A percentile compares a stretch with the other conserved stretches of the same genome.
These are phyloP conservation scores for Ogataea kodamae DNA, from an alignment of 805 yeast species.

Conservation along the genomic window DNA sequence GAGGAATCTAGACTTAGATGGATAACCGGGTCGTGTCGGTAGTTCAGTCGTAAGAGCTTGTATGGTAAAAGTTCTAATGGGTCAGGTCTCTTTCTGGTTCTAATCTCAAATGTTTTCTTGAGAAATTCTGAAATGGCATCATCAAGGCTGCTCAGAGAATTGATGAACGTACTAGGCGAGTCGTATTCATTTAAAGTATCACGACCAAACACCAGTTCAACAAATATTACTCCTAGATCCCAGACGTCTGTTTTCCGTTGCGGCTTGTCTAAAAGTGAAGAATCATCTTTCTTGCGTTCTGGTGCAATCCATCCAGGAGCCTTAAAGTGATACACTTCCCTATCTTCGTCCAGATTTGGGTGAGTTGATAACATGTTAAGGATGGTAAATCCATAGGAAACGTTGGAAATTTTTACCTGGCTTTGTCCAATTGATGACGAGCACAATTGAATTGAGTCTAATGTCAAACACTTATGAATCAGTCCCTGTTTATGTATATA, in stretches of 20 bases:
- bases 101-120: constrained; percentile 57
- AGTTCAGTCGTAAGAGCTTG: constrained; percentile 73
- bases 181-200: constrained; percentile 51
- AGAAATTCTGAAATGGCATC: constrained; percentile 65
- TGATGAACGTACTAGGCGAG: constrained; percentile 63
- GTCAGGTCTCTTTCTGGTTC: constrained; percentile 69
- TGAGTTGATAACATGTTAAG: constrained; percentile 35
- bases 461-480: constrained; percentile 64
- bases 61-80: constrained; percentile 83
- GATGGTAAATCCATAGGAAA: constrained; percentile 54
- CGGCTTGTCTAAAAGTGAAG: constrained; percentile 39
- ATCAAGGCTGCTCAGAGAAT: constrained; percentile 35
- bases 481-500: constrained; percentile 81
- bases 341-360: constrained; percentile 29
- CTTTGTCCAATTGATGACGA: constrained; percentile 55
- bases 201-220: constrained; percentile 60
- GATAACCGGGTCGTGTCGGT: constrained; percentile 35
- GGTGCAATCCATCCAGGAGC: constrained; percentile 73
- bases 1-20: constrained; percentile 7
- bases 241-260: constrained; percentile 88
- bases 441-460: constrained; percentile 54
- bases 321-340: constrained; percentile 27
- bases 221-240: constrained; percentile 81
- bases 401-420: constrained; percentile 54
- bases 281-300: constrained; percentile 43